Conservation (phyloP, 108 stramenopile genomes). For the Thalassiosira profunda region DNA sequence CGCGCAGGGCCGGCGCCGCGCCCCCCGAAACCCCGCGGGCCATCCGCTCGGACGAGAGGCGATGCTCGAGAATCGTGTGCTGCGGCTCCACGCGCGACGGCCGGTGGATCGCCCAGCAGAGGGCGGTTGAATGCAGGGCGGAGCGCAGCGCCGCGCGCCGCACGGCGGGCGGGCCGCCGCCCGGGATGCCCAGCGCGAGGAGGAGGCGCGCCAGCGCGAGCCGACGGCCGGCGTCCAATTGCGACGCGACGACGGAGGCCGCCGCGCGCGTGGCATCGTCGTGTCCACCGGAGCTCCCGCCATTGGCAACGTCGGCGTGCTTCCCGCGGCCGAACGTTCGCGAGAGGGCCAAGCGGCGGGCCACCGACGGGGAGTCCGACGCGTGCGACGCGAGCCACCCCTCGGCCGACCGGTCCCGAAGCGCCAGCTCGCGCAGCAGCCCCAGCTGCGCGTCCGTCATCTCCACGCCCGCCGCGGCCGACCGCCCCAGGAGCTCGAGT, state of each 20-base stretch:
- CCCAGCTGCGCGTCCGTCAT: slow-evolving; percentile 24
- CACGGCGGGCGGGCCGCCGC: slow-evolving; percentile 4
- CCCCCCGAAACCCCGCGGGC: not conserved
- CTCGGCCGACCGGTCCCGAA: slow-evolving; percentile 16
- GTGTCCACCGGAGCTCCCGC: not conserved
- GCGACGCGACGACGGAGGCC: slow-evolving; percentile 11
- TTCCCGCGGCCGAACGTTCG: not conserved
- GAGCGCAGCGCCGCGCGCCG: slow-evolving; percentile 25
- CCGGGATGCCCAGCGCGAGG: slow-evolving; percentile 15
- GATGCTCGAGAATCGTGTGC: slow-evolving; percentile 33
- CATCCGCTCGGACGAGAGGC: slow-evolving; percentile 5
- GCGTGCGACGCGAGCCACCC: slow-evolving; percentile 30
- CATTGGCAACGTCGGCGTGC: slow-evolving; percentile 1
- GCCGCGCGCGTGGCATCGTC: slow-evolving; percentile 10
- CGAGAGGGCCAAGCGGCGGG: slow-evolving; percentile 15
- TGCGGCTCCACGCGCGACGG: slow-evolving; percentile 9
- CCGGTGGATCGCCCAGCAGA: slow-evolving; percentile 42
- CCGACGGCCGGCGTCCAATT: slow-evolving; percentile 27
- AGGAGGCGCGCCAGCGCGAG: slow-evolving; percentile 34
- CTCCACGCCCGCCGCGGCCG: slow-evolving; percentile 7
- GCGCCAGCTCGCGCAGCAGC: slow-evolving; percentile 16
- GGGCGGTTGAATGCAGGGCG: slow-evolving; percentile 33
- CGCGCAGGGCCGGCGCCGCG: slow-evolving; percentile 2
- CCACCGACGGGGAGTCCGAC: slow-evolving; percentile 18
- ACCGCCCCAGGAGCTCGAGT: slow-evolving; percentile 21